Base-by-base conservation (phyloP, 805 yeast species). In the Barnettozyma populi region DNA sequence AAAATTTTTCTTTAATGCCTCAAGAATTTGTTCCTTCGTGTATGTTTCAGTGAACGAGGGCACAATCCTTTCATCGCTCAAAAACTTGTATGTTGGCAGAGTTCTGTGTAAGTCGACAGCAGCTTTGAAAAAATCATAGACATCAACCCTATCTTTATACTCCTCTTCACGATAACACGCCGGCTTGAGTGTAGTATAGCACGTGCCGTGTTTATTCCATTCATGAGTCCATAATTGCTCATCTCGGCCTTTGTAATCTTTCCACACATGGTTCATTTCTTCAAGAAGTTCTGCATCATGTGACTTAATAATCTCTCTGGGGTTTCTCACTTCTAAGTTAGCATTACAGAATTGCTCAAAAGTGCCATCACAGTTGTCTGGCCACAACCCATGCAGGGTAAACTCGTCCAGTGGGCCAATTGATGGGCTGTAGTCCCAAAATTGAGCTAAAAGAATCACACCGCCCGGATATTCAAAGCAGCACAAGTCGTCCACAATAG, bases 191-290 rank as follows among this genome's bases (percentile, higher is more conserved):
- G 97, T 89, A 42, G 82, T 78, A 75, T 90, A 82, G 67, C 97
- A 90, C 9, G 96, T 89, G 21, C 90, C 97, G 63, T 90, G 98
- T 64, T 90, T 90, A 70, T 90, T 90, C 74, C 78, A 90, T 66
- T 90, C 97, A 66, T 90, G 97, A 32, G 77, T 73, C 98, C 98
- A 90, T 44, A 90, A 69, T 6, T 73, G 62, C 49, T 78, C 82
- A 61, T 85, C 92, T 48, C 76, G 64, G 10, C 88, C 88, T 43
- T 78, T 79, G 59, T 75, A 76, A 57, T 84, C 83, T 62, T 84
- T 83, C 97, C 97, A 90, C 51, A 73, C 66, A 27, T 59, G 58
- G 23, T 68, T 54, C 88, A 90, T 79, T 49, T 74, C 73, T 1
- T 67, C 64, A 41, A 85, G 69, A 43, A 89, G 69, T 9, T 75